Evolutionary conservation across 306 rosid genomes (phyloP), one percentile per base, ranked within the genome.

Genomic region (Quercus rubra): DNA sequence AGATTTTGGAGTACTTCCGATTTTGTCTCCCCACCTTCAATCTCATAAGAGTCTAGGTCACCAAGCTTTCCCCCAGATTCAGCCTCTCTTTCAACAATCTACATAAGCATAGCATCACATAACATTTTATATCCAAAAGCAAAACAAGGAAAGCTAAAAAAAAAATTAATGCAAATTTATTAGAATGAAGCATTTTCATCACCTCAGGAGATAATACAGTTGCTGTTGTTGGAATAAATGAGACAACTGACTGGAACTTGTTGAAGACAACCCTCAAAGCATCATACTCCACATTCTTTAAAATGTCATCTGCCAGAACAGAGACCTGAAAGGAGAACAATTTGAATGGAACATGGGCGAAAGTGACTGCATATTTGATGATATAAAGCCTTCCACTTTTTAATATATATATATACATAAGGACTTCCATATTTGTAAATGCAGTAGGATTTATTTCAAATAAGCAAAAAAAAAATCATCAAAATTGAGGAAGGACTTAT

Each of bases 1-100:
- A 95, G 88, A 86, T 95, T 95, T 83, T 95, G 98, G 82, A 95
- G 96, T 81, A 95, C 55, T 83, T 93, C 99, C 52, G 95, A 84
- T 85, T 95, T 95, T 25, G 99, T 88, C 75, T 95, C 99, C 10
- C 98, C 99, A 74, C 98, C 98, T 90, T 95, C 99, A 84, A 95
- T 83, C 90, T 95, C 99, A 78, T 95, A 95, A 5, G 89, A 83
- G 77, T 95, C 99, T 77, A 95, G 81, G 19, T 95, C 99, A 25
- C 98, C 94, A 76, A 95, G 90, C 73, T 35, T 83, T 57, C 99
- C 99, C 43, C 99, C 97, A 70, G 96, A 58, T 87, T 91, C 99
- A 77, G 93, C 55, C 84, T 95, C 99, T 74, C 83, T 91, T 89
- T 95, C 98, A 52, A 91, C 91, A 86, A 87, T 61, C 99, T 95